Base-by-base conservation (phyloP, 2,329 filamentous ascomycete genomes). In the Trichophyton mentagrophytes region DNA sequence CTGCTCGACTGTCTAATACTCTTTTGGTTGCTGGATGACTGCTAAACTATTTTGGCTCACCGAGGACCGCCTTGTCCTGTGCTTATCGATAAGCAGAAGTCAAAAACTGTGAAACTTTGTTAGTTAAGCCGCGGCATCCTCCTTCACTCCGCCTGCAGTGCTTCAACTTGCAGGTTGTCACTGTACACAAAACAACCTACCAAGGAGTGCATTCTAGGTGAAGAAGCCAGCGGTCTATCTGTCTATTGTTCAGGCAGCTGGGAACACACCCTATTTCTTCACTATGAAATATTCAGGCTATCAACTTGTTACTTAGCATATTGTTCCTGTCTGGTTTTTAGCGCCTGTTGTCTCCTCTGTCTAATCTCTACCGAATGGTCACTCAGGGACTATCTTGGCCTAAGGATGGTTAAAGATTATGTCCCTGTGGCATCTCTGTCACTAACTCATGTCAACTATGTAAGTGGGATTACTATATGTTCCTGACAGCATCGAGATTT, bases 361-460 rank as follows among this genome's bases (percentile, higher is more conserved):
- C 42, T 46, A 17, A 20, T 7, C 20, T 20, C 11, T 47, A 47
- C 22, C 22, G 2, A 22, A 22, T 47, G 20, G 9, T 11, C 3
- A 15, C 20, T 47, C 7, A 47, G 20, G 20, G 44, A 47, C 2
- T 20, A 11, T 47, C 20, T 9, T 47, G 20, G 15, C 33, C 22
- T 8, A 25, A 53, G 9, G n/a, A 53, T 53, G 49, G 30, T 33
- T 40, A 30, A 57, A 11, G 33, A 40, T 8, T 38, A 36, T 57
- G 38, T 57, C 33, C 63, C 60, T 40, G 79, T 97, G 61, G 90
- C 91, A 58, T 97, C 92, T 25, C 82, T 99, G 63, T 96, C 92
- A 58, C 78, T 99, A 67, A 97, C 93, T 9, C 92, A 97, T 77
- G 91, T 97, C 67, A 89, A 93, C 78, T 97, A 97, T 80, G 91